These are phyloP conservation scores for Coemansia sp. DNA, from an alignment of 192 early-diverging fungal genomes.

Conservation along the genomic window DNA sequence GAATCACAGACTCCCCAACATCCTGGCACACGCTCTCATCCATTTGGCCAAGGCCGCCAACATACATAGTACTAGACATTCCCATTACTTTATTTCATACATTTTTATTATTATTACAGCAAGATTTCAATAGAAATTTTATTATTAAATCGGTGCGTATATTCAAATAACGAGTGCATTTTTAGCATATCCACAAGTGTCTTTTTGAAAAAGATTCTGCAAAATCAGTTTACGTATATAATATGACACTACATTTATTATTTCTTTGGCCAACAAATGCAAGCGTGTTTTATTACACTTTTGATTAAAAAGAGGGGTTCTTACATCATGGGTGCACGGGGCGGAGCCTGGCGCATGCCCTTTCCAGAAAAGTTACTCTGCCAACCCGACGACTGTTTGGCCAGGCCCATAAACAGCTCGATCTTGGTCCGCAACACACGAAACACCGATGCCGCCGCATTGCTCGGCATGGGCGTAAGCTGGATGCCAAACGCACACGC, in stretches of 20 bases:
- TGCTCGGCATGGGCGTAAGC: slow-evolving; percentile 19
- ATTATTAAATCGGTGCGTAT: too few relatives aligned
- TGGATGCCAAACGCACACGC: slow-evolving; percentile 19
- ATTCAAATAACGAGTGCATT: too few relatives aligned
- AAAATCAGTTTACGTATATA: too few relatives aligned
- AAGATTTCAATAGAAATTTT: too few relatives aligned
- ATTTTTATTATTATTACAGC: not conserved
- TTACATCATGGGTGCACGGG: not conserved
- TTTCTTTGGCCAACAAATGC: too few relatives aligned
- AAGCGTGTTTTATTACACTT: too few relatives aligned
- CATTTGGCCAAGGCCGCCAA: not conserved
- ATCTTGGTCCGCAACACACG: slow-evolving; percentile 1
- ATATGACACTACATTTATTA: too few relatives aligned
- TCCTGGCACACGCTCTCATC: not conserved
- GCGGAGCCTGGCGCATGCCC: not conserved
- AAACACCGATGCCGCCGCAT: slow-evolving; percentile 11
- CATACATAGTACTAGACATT: not conserved
- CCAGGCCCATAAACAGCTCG: not conserved
- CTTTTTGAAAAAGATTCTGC: too few relatives aligned
- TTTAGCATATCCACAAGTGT: too few relatives aligned
- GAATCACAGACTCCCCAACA: not conserved
- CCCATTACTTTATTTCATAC: not conserved
- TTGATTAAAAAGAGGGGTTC: too few relatives aligned
- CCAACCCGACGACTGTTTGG: not conserved
- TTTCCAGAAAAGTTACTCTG: not conserved